phyloP scores from a whole-genome alignment of 1,284 basidiomycete species.

The Ceratobasidium sp. region DNA sequence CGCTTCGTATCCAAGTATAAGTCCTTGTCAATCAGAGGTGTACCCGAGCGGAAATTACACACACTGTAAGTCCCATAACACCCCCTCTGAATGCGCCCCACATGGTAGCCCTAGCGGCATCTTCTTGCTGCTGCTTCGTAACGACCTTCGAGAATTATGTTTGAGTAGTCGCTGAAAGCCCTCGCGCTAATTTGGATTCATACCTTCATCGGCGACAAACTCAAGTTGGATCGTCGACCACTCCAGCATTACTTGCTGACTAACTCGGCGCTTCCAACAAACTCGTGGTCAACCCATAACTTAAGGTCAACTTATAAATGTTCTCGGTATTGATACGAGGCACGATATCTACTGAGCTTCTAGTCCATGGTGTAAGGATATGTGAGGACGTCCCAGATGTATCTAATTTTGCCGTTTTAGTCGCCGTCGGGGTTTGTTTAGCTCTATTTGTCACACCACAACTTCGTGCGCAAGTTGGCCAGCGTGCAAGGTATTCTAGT shows the following conservation, averaged over 20 bases:
- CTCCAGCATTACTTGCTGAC: too few relatives aligned
- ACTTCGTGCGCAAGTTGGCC: neutral
- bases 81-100: constrained; percentile 41
- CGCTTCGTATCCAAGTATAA: neutral
- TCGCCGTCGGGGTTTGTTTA: too few relatives aligned
- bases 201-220: constrained; percentile 12
- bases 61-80: constrained; percentile 26
- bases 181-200: neutral
- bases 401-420: too few relatives aligned
- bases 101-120: constrained; percentile 35
- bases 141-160: constrained; percentile 11
- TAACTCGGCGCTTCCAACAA: too few relatives aligned
- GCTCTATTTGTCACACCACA: too few relatives aligned
- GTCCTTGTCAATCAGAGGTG: neutral
- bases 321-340: too few relatives aligned
- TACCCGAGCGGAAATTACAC: neutral
- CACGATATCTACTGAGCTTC: too few relatives aligned
- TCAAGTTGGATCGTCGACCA: neutral
- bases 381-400: too few relatives aligned
- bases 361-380: too few relatives aligned
- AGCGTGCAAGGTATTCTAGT: neutral
- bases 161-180: neutral
- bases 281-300: too few relatives aligned
- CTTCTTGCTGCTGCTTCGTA: constrained; percentile 37
- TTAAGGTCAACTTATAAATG: too few relatives aligned